Evolutionary conservation across 768 basidiomycete genomes (phyloP).

Genomic region (Tulasnella sp.): DNA sequence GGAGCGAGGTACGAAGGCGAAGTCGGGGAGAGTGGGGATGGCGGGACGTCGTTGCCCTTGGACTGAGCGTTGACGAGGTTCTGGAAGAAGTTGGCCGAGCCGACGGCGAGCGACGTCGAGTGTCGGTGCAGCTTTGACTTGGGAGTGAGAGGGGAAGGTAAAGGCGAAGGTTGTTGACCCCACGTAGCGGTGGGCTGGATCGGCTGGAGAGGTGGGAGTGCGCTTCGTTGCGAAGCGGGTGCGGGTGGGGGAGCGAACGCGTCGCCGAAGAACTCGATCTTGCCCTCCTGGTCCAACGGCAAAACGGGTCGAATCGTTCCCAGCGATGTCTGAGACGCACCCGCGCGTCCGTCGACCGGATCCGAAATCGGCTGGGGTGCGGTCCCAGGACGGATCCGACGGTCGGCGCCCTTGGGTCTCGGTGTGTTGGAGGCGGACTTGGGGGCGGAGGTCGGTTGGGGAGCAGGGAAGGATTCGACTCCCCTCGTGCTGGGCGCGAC

Average conservation of each 20-base stretch:
- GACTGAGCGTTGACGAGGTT: background rate
- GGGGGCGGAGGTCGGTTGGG: background rate
- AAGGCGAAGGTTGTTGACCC: background rate
- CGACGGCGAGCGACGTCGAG: slow-evolving; percentile 6
- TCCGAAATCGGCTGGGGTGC: background rate
- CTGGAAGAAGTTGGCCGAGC: slow-evolving; percentile 5
- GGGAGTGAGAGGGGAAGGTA: background rate
- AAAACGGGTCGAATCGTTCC: background rate
- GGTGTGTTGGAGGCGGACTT: background rate
- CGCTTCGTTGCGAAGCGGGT: background rate
- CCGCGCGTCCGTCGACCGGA: background rate
- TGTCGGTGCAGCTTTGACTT: slow-evolving; percentile 6
- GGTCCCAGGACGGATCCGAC: background rate
- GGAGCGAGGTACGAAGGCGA: slow-evolving; percentile 4
- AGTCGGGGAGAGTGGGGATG: background rate
- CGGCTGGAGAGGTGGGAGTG: background rate
- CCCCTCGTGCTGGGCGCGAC: slow-evolving; percentile 1
- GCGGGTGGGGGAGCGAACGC: slow-evolving; percentile 6
- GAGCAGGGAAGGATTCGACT: slow-evolving; percentile 8
- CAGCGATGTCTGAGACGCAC: background rate
- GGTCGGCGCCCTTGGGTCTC: slow-evolving; percentile 1
- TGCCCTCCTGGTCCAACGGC: slow-evolving; percentile 1
- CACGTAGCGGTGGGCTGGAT: background rate
- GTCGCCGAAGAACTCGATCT: slow-evolving; percentile 9
- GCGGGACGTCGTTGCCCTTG: background rate